Evolutionary conservation across 306 rosid genomes (phyloP).

Genomic region (Malus orientalis): DNA sequence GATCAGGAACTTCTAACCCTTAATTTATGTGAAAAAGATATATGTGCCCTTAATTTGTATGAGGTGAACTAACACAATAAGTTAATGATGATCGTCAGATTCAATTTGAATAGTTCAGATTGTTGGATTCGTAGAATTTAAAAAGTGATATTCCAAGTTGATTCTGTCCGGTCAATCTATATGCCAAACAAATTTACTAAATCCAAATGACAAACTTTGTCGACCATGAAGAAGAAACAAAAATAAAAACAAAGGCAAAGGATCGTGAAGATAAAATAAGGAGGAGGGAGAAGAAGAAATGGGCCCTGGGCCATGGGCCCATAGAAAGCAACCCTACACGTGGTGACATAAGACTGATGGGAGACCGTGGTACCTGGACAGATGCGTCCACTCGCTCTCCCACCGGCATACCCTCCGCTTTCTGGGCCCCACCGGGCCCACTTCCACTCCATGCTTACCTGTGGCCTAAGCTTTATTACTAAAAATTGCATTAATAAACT

Average conservation of each 20-base stretch:
- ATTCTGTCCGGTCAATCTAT: not conserved
- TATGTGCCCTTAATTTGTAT: rapidly evolving
- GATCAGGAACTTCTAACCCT: too few species aligned
- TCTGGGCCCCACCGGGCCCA: not conserved
- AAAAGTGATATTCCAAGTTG: too few species aligned
- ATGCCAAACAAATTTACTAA: not conserved
- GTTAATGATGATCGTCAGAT: too few species aligned
- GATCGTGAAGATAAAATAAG: not conserved
- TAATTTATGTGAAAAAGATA: too few species aligned
- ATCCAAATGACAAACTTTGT: not conserved
- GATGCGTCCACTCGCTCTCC: not conserved
- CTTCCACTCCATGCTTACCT: not conserved
- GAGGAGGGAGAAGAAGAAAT: not conserved
- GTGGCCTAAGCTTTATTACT: not conserved
- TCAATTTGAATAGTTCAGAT: too few species aligned
- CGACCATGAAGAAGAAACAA: not conserved
- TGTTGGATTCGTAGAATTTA: too few species aligned
- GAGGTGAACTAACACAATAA: rapidly evolving
- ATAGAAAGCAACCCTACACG: not conserved
- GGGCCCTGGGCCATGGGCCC: not conserved
- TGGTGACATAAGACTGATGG: not conserved
- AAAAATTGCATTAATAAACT: not conserved
- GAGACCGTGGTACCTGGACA: not conserved
- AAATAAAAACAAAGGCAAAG: not conserved
- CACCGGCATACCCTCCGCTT: too few species aligned